phyloP scores from a whole-genome alignment of 2,329 filamentous ascomycete genomes.

The Trichoderma cornu-damae region DNA sequence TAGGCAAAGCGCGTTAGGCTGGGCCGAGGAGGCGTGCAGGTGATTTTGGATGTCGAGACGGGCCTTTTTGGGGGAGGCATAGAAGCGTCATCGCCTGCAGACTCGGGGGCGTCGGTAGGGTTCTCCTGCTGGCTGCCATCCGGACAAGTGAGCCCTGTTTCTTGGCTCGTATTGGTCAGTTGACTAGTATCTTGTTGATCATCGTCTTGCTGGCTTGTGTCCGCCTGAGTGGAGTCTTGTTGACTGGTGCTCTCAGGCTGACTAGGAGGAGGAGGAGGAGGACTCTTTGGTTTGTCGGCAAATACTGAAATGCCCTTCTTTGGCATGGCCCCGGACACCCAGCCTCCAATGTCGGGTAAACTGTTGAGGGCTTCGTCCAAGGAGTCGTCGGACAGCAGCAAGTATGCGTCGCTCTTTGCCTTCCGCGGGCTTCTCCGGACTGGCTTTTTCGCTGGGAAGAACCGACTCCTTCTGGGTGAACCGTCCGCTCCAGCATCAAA shows the following conservation, averaged over 20 bases:
- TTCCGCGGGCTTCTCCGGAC: conserved; percentile 25
- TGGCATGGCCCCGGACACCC: conserved; percentile 37
- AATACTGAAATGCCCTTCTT: conserved; percentile 42
- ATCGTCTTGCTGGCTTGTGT: conserved; percentile 1
- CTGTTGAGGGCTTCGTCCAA: conserved; percentile 49
- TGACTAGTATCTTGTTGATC: conserved; percentile 18
- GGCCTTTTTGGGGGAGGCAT: conserved; percentile 30
- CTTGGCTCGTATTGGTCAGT: conserved; percentile 16
- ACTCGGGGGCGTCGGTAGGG: conserved; percentile 22
- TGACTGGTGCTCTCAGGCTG: neutral
- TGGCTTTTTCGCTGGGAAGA: conserved; percentile 40
- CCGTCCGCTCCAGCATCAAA: conserved; percentile 29
- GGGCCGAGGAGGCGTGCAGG: conserved; percentile 30
- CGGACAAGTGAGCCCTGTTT: conserved; percentile 15
- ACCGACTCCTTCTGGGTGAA: conserved; percentile 47
- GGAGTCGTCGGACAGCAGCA: conserved; percentile 55
- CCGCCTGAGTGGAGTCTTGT: neutral
- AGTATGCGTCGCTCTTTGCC: conserved; percentile 38
- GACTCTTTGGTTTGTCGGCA: conserved; percentile 36
- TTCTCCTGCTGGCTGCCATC: conserved; percentile 25
- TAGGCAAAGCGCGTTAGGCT: conserved; percentile 35
- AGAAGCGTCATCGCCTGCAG: conserved; percentile 25
- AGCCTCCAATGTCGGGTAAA: conserved; percentile 49
- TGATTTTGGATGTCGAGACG: conserved; percentile 22
- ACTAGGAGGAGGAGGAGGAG: neutral